phyloP scores from a whole-genome alignment of 169 alveolate species.

The Babesia caballi region DNA sequence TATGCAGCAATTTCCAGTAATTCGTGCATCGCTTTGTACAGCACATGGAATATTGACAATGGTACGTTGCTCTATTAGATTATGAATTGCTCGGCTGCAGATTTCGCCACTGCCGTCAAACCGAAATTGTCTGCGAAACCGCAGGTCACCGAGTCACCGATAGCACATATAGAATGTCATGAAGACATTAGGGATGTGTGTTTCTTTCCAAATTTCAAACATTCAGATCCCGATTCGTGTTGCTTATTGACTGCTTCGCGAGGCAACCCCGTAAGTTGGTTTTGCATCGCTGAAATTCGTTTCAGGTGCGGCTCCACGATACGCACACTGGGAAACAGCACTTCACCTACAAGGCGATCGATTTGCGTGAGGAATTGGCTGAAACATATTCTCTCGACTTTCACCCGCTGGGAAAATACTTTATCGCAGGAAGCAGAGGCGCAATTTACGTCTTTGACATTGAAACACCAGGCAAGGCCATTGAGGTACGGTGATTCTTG shows the following conservation, averaged over 20 bases:
- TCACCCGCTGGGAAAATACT: slow-evolving; percentile 65
- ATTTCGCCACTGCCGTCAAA: not conserved
- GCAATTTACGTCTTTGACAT: slow-evolving; percentile 56
- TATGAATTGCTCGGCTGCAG: not conserved
- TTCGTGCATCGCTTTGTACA: not conserved
- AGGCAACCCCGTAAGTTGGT: slow-evolving; percentile 49
- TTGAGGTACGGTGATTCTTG: slow-evolving; percentile 61
- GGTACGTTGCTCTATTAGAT: not conserved
- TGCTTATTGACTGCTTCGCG: slow-evolving; percentile 43
- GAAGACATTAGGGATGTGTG: slow-evolving; percentile 54
- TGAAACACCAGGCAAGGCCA: slow-evolving; percentile 50
- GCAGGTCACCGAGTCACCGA: not conserved
- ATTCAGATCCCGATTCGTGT: slow-evolving; percentile 46
- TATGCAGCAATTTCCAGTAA: not conserved
- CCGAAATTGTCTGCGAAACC: not conserved
- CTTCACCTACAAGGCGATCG: slow-evolving; percentile 57
- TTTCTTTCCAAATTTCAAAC: slow-evolving; percentile 52
- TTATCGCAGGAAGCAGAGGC: slow-evolving; percentile 35
- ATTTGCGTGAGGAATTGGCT: slow-evolving; percentile 40
- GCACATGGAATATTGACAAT: not conserved
- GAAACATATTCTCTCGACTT: slow-evolving; percentile 50
- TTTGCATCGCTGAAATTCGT: not conserved
- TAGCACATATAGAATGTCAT: not conserved
- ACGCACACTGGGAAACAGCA: slow-evolving; percentile 33
- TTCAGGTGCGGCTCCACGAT: slow-evolving; percentile 46